Evolutionary conservation across 2,329 filamentous ascomycete genomes (phyloP), one percentile per base, ranked within the genome.

Genomic region (Daldinia sp.): DNA sequence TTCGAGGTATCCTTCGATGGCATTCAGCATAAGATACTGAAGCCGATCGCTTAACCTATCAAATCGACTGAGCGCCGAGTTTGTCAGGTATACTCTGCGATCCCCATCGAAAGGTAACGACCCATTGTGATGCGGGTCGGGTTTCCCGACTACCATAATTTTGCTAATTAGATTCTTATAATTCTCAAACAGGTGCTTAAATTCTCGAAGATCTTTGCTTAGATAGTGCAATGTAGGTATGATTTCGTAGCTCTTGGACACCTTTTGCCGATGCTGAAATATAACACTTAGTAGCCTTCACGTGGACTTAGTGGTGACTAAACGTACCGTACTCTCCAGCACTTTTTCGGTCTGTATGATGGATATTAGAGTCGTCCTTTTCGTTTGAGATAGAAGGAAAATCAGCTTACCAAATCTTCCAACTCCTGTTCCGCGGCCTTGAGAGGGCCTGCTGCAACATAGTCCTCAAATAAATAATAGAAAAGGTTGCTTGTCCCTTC

Each of bases 381-480:
- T 12, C 18, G 67, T 56, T 65, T 48, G 30, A 39, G 35, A 12
- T 39, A 12, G 35, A 26, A 26, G 9, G 4, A 20, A 20, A n/a
- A 1, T 39, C 20, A 6, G 74, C 81, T 70, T 76, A 87, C 86
- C 66, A 89, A 79, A 15, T 81, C 77, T 51, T 85, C 81, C 6
- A 91, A 77, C 63, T 75, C 86, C 75, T 66, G 77, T 74, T 73
- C 84, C 73, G 82, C 82, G 1, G 70, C 74, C 9, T 83, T 85
- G 12, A 90, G 81, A 28, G 84, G 84, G 58, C 87, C 87, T 0
- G 87, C 88, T 3, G 87, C 87, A 39, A 84, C 83, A 81, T 89
- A 90, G 74, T 90, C 89, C 73, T 91, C 89, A 73, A 91, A 91
- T 0, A 91, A 79, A 73, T 90, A 90, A 76, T 90, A 91, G 78